phyloP scores from a whole-genome alignment of 192 early-diverging fungal species.

The Rhizophlyctis rosea region DNA sequence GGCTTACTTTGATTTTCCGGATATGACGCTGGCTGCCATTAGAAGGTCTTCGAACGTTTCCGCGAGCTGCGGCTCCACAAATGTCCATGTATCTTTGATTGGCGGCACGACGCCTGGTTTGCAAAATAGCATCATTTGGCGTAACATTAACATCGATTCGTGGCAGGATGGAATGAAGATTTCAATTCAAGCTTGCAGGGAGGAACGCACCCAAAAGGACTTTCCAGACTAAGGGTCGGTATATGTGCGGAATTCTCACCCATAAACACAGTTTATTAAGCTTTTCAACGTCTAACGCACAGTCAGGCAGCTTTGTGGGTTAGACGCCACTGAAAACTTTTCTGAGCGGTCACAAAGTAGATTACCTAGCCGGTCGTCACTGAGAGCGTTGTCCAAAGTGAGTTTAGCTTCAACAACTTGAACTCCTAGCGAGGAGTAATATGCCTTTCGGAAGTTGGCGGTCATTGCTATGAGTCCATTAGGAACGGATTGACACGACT shows the following conservation, averaged over 20 bases:
- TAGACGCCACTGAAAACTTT: not conserved
- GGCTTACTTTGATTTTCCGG: not conserved
- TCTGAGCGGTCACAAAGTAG: not conserved
- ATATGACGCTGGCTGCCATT: constrained; percentile 13
- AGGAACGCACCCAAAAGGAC: constrained; percentile 24
- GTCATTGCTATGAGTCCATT: constrained; percentile 1
- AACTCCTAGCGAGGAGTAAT: constrained; percentile 43
- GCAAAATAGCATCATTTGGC: not conserved
- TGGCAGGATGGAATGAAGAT: too few species aligned
- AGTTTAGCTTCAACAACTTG: constrained; percentile 34
- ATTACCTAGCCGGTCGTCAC: constrained; percentile 23
- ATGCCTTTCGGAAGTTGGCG: constrained; percentile 33
- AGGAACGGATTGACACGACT: too few species aligned
- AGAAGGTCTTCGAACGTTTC: constrained; percentile 30
- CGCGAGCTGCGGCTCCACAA: constrained; percentile 22
- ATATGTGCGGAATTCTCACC: constrained; percentile 40
- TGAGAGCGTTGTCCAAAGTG: constrained; percentile 30
- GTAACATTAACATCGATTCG: not conserved
- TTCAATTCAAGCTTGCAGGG: not conserved
- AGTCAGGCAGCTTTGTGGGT: not conserved
- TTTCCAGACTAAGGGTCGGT: constrained; percentile 39
- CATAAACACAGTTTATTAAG: constrained; percentile 36
- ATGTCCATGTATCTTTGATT: constrained; percentile 29
- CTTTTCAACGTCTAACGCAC: constrained; percentile 24
- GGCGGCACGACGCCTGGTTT: constrained; percentile 23